Base-by-base conservation (phyloP, 1,139 yeast genomes). In the Zygosaccharomyces sapae region DNA sequence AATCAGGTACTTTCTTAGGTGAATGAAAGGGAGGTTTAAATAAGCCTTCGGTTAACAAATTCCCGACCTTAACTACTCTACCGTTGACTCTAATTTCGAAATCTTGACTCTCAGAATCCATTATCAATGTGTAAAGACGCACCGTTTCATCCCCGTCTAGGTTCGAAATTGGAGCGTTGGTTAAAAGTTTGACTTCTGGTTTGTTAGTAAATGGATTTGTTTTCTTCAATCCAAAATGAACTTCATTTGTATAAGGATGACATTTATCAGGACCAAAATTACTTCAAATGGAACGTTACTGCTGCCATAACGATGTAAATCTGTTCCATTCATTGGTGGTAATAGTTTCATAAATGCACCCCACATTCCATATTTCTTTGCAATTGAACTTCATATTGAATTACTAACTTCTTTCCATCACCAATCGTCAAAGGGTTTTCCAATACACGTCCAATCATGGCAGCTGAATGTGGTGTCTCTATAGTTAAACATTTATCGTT, bases 251-350 rank as follows among this genome's bases (percentile, higher is more conserved):
- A 25, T 53, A 55, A 43, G 81, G 66, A 3, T 95, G 95, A 70
- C 97, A 90, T 64, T 76, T 78, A 68, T 90, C 97, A 33, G 97
- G 97, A 22, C 97, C 97, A 72, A 90, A 94, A 89, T 85, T 54
- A 90, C 68, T 63, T 84, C 88, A 69, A 83, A 88, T 0, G 90
- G 86, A 5, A 95, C 75, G 52, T 78, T 81, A 58, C 72, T 74
- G 4, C 49, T 52, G 31, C 64, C 63, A 52, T 71, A 70, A 8
- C 67, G 69, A 43, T 63, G 67, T 20, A 76, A 69, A 18, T 71
- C 73, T 3, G 70, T 77, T 7, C 70, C 70, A n/a, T 71, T 73
- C 7, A 44, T 33, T 19, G 44, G 38, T 33, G 80, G 73, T 47
- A 89, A 70, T 43, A 89, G 71, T 70, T 89, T 89, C 57, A 89